Conservation (phyloP, 306 rosid genomes). For the Trichosanthes truncata region DNA sequence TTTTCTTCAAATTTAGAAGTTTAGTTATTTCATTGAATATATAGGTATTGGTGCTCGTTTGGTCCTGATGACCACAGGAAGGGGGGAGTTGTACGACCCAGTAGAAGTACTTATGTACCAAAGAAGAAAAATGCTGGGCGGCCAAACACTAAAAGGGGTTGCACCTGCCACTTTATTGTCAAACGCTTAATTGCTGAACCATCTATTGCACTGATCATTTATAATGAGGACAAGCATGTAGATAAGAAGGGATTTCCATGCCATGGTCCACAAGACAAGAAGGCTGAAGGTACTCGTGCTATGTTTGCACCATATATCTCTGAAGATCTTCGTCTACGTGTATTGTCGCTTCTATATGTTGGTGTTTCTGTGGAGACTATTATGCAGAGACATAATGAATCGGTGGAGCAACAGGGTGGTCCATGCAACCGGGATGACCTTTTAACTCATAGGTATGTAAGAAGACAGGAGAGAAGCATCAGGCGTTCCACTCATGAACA, state of each 20-base stretch:
- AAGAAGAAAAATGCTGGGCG: slow-evolving; percentile 84
- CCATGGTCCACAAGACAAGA: slow-evolving; percentile 88
- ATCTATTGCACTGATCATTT: slow-evolving; percentile 69
- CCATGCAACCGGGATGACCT: slow-evolving; percentile 90
- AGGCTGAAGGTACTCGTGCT: slow-evolving; percentile 77
- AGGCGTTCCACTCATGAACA: slow-evolving; percentile 70
- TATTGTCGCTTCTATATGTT: slow-evolving; percentile 61
- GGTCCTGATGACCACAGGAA: slow-evolving; percentile 91
- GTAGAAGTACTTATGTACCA: slow-evolving; percentile 60
- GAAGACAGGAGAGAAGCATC: slow-evolving; percentile 83
- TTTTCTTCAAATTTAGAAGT: slow-evolving; percentile 1
- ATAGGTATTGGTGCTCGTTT: slow-evolving; percentile 96
- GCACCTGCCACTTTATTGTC: slow-evolving; percentile 88
- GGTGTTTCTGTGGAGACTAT: slow-evolving; percentile 95
- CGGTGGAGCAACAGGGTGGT: slow-evolving; percentile 84
- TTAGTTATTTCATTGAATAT: slow-evolving; percentile 13
- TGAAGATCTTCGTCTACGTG: slow-evolving; percentile 78
- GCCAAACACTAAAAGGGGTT: slow-evolving; percentile 88
- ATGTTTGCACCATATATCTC: slow-evolving; percentile 92
- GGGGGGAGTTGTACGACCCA: slow-evolving; percentile 75
- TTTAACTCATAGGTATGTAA: slow-evolving; percentile 73
- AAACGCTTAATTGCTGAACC: slow-evolving; percentile 85
- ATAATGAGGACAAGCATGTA: slow-evolving; percentile 72
- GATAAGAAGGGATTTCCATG: slow-evolving; percentile 83
- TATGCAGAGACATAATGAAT: slow-evolving; percentile 89